Evolutionary conservation across 345 rosid species (phyloP).

Genomic region (Rubroshorea leprosula): DNA sequence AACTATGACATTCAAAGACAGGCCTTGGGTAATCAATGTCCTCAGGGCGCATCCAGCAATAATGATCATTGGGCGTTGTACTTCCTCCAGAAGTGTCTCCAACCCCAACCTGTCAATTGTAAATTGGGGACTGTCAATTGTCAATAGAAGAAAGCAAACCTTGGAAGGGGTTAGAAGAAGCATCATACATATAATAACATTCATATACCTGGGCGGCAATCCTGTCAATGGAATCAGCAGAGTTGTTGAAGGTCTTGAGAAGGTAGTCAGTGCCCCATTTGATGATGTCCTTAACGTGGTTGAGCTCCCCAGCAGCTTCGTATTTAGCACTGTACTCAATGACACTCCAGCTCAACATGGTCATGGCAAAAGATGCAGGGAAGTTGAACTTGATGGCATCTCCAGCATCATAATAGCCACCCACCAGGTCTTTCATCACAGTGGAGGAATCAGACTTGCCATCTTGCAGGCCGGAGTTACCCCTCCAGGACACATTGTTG

Average conservation of each 20-base stretch:
- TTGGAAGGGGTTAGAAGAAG: too few species aligned
- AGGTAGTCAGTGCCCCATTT: conserved; percentile 94
- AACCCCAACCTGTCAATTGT: conserved; percentile 57
- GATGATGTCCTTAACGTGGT: conserved; percentile 79
- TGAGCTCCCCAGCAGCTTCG: conserved; percentile 88
- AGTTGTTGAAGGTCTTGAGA: conserved; percentile 80
- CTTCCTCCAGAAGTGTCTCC: conserved; percentile 86
- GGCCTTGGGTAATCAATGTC: conserved; percentile 86
- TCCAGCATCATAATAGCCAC: conserved; percentile 93
- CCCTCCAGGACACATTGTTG: conserved; percentile 94
- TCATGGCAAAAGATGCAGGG: conserved; percentile 85
- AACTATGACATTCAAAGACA: conserved; percentile 51
- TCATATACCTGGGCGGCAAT: conserved; percentile 69
- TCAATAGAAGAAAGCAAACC: too few species aligned
- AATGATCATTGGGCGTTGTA: conserved; percentile 70
- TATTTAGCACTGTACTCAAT: conserved; percentile 91
- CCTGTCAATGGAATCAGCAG: conserved; percentile 61
- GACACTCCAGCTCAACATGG: conserved; percentile 98
- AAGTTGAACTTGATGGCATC: conserved; percentile 94
- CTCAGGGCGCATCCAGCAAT: conserved; percentile 99
- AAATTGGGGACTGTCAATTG: background rate
- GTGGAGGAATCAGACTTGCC: conserved; percentile 55
- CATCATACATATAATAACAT: too few species aligned
- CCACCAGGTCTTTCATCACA: conserved; percentile 59
- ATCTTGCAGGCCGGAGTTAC: conserved; percentile 71